Evolutionary conservation across 140 eudicot species (phyloP).

Genomic region (Anethum foeniculum): DNA sequence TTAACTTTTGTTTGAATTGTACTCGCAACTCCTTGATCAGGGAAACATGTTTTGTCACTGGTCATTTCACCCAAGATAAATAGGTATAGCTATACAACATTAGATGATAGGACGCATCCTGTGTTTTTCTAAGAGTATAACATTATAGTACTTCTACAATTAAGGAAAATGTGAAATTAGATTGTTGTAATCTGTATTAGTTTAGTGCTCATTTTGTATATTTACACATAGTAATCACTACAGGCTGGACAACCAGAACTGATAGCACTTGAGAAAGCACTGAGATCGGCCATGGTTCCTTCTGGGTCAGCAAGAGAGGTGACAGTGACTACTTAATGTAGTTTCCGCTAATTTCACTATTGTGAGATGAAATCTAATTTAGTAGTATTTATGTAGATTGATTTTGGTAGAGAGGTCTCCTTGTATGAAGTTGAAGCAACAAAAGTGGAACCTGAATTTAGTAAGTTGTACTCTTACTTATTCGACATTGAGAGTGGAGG

Average conservation of each 20-base stretch:
- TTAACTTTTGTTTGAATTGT: neutral
- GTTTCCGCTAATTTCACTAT: neutral
- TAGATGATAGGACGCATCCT: neutral
- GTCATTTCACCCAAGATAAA: neutral
- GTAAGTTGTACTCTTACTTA: conserved; percentile 72
- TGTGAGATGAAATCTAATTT: conserved; percentile 9
- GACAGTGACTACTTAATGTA: conserved; percentile 14
- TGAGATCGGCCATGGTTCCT: conserved; percentile 68
- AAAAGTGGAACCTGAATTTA: conserved; percentile 79
- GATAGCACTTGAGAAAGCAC: conserved; percentile 74
- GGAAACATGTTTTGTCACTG: neutral
- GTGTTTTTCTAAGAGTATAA: neutral
- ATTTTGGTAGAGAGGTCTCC: conserved; percentile 97
- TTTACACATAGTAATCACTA: conserved; percentile 1
- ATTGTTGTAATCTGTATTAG: neutral
- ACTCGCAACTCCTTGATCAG: neutral
- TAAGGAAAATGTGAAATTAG: conserved; percentile 5
- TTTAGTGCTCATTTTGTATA: conserved; percentile 3
- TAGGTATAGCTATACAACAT: neutral
- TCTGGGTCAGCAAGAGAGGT: conserved; percentile 99
- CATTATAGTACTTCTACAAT: no score
- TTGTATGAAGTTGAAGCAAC: conserved; percentile 89
- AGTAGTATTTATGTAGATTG: conserved; percentile 40
- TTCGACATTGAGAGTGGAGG: conserved; percentile 64
- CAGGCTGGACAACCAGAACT: conserved; percentile 94